phyloP scores from a whole-genome alignment of 345 rosid genomes.

The Acer negundo region DNA sequence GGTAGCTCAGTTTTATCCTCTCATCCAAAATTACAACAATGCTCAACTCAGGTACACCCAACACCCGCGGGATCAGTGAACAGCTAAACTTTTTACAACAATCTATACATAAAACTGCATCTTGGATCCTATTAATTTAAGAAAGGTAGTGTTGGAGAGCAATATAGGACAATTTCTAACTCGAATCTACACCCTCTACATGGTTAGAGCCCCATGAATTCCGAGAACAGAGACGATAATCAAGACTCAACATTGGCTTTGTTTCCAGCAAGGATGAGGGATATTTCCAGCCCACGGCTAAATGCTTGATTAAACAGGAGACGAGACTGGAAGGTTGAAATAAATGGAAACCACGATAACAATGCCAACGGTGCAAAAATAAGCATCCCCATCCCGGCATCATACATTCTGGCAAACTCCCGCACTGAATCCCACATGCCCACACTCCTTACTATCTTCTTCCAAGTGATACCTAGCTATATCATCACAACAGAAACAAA shows the following conservation, averaged over 20 bases:
- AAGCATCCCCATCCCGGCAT: slow-evolving; percentile 89
- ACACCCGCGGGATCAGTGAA: no score
- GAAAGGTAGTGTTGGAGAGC: background rate
- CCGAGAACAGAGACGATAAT: background rate
- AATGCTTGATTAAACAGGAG: slow-evolving; percentile 99
- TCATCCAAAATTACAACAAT: background rate
- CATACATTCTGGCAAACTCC: slow-evolving; percentile 89
- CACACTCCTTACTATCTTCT: slow-evolving; percentile 48
- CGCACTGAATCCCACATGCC: slow-evolving; percentile 91
- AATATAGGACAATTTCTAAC: background rate
- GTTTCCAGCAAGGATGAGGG: slow-evolving; percentile 96
- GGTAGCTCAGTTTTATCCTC: background rate
- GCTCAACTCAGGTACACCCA: background rate
- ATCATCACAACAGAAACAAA: slow-evolving; percentile 16
- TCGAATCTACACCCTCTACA: background rate
- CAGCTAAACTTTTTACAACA: background rate
- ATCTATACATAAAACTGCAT: slow-evolving; percentile 4
- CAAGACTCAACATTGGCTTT: slow-evolving; percentile 82
- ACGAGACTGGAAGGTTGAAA: slow-evolving; percentile 99
- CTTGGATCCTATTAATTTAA: background rate
- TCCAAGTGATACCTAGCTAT: slow-evolving; percentile 84
- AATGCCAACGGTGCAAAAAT: slow-evolving; percentile 79
- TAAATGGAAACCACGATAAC: slow-evolving; percentile 94
- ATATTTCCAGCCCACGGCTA: slow-evolving; percentile 97
- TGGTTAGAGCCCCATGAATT: background rate